Percentiles rank a stretch among this genome's conserved stretches.
Evolutionary conservation across 2,329 filamentous ascomycete genomes (phyloP).

Genomic region (Orbilia oligospora): DNA sequence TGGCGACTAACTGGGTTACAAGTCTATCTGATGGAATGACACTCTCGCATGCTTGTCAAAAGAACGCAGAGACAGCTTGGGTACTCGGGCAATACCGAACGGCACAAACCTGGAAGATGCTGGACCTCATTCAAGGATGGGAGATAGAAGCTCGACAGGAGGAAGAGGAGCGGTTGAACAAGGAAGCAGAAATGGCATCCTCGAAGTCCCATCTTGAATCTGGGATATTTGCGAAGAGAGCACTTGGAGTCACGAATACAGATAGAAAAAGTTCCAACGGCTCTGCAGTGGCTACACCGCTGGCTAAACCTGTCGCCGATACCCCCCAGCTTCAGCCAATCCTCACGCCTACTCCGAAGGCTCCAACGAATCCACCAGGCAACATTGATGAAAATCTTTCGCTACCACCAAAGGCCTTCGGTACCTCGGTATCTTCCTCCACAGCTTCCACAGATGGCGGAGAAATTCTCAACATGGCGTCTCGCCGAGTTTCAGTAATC

Average conservation of each 20-base stretch:
- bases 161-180: constrained; percentile 49
- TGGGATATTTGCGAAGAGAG: constrained; percentile 53
- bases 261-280: constrained; percentile 51
- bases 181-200: constrained; percentile 47
- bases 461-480: constrained; percentile 44
- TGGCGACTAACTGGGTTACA: constrained; percentile 62
- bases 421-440: constrained; percentile 62
- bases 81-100: constrained; percentile 62
- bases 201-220: constrained; percentile 31
- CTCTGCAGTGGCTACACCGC: constrained; percentile 50
- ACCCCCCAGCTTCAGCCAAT: constrained; percentile 61
- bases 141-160: constrained; percentile 58
- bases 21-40: constrained; percentile 61
- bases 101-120: constrained; percentile 63
- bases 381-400: constrained; percentile 61
- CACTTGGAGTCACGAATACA: constrained; percentile 45
- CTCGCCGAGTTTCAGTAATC: constrained; percentile 43
- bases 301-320: constrained; percentile 60
- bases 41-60: constrained; percentile 62
- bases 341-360: constrained; percentile 59
- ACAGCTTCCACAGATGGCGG: constrained; percentile 63
- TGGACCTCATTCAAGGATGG: constrained; percentile 62
- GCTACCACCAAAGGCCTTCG: constrained; percentile 62
- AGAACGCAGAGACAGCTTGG: constrained; percentile 62
- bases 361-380: constrained; percentile 53